phyloP scores from a whole-genome alignment of 352 stramenopile genomes.

The Phytophthora foliorum region DNA sequence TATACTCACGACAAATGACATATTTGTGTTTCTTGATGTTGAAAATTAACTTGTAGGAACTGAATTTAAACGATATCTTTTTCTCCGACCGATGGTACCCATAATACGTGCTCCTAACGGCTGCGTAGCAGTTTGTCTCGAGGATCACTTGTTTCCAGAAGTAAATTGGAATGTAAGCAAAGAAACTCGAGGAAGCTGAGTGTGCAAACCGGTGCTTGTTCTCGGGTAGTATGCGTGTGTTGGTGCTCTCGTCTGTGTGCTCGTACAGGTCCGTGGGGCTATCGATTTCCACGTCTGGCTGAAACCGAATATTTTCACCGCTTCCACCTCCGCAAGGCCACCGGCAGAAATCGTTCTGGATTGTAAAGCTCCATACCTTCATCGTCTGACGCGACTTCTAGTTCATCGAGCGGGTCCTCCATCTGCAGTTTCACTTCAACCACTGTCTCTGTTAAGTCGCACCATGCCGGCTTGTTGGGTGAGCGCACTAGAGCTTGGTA shows the following conservation, averaged over 20 bases:
- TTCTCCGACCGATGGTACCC: too few relatives aligned
- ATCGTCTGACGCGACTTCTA: too few relatives aligned
- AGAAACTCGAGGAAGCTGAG: not conserved
- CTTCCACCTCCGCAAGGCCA: conserved; percentile 5
- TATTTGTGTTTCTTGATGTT: too few relatives aligned
- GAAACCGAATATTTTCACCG: not conserved
- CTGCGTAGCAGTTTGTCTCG: not conserved
- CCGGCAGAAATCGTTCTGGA: too few relatives aligned
- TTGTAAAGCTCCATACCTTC: too few relatives aligned
- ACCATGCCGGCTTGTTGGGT: too few relatives aligned
- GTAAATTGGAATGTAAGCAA: not conserved
- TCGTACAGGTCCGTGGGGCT: conserved; percentile 3
- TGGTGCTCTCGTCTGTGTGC: not conserved
- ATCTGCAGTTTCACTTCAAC: too few relatives aligned
- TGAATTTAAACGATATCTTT: too few relatives aligned
- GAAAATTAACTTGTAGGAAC: too few relatives aligned
- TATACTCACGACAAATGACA: too few relatives aligned
- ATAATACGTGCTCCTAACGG: not conserved
- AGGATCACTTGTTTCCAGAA: not conserved
- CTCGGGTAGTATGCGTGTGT: not conserved
- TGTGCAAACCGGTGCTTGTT: not conserved
- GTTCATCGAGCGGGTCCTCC: too few relatives aligned
- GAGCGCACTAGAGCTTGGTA: conserved; percentile 1
- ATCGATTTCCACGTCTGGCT: not conserved
- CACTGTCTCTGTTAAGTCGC: too few relatives aligned